A percentile compares a stretch with the other conserved stretches of the same genome.
Evolutionary conservation across 1,139 yeast genomes (phyloP).

Genomic region (Saccharomyces hybrid): DNA sequence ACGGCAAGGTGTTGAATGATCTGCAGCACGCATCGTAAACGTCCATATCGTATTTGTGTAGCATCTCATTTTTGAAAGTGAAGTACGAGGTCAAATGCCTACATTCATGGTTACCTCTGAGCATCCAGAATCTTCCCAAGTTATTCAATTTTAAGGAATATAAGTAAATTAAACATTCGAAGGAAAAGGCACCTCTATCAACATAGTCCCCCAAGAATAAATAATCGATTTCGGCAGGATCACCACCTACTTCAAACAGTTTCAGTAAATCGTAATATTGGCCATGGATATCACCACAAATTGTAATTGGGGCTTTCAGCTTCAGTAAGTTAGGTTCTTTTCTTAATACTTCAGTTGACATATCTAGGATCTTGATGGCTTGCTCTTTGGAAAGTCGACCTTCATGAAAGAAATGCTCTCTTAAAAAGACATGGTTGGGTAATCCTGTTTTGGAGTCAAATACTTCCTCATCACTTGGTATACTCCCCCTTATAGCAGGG

Average conservation of each 20-base stretch:
- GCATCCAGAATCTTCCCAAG: constrained; percentile 67
- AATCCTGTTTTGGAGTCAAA: constrained; percentile 49
- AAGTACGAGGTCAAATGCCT: constrained; percentile 86
- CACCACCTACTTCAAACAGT: constrained; percentile 86
- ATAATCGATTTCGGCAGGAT: constrained; percentile 64
- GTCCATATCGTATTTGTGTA: constrained; percentile 62
- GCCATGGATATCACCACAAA: constrained; percentile 94
- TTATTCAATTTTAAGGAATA: constrained; percentile 73
- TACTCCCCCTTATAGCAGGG: constrained; percentile 56
- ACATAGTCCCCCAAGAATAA: constrained; percentile 93
- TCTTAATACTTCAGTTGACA: constrained; percentile 55
- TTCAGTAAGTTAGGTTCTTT: constrained; percentile 69
- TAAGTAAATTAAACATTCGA: constrained; percentile 73
- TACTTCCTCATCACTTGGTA: constrained; percentile 60
- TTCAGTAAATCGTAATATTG: constrained; percentile 86
- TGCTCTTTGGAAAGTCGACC: constrained; percentile 71
- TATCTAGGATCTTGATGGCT: constrained; percentile 54
- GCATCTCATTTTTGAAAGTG: constrained; percentile 82
- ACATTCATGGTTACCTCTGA: constrained; percentile 92
- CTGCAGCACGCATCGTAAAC: constrained; percentile 68
- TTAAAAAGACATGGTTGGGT: constrained; percentile 64
- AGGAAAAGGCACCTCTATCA: constrained; percentile 84
- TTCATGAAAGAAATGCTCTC: constrained; percentile 65
- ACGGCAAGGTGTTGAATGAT: constrained; percentile 78
- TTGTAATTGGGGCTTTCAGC: constrained; percentile 86